Percentiles rank a stretch among this genome's conserved stretches.
Conservation (phyloP, 176 grass and related monocot genomes). For the Cenchrus purpureus region DNA sequence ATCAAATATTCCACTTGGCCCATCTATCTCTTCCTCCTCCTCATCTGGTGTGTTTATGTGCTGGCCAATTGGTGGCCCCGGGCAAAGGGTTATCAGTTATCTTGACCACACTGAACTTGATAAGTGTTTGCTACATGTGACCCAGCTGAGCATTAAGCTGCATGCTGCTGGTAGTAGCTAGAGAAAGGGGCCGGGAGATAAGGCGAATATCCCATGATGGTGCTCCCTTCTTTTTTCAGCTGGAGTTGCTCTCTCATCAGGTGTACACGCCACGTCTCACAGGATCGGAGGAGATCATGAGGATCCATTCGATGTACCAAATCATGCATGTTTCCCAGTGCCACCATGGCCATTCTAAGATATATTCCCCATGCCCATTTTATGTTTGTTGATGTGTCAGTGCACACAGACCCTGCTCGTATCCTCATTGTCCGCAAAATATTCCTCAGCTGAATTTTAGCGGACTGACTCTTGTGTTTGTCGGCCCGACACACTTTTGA, state of each 20-base stretch:
- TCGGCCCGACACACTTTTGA: not conserved
- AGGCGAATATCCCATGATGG: slow-evolving; percentile 28
- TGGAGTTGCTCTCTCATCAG: slow-evolving; percentile 16
- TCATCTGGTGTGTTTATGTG: slow-evolving; percentile 13
- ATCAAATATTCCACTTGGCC: slow-evolving; percentile 30
- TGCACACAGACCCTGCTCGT: not conserved
- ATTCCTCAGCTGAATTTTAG: not conserved
- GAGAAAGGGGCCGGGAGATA: slow-evolving; percentile 10
- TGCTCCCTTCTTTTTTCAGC: slow-evolving; percentile 34
- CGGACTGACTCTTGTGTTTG: not conserved
- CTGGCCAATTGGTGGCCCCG: slow-evolving; percentile 15
- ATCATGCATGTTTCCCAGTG: slow-evolving; percentile 1
- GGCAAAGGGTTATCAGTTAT: slow-evolving; percentile 35
- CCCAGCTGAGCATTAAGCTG: slow-evolving; percentile 39
- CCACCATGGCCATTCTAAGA: slow-evolving; percentile 3
- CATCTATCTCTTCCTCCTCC: slow-evolving; percentile 2
- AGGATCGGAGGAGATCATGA: not conserved
- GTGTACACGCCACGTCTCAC: slow-evolving; percentile 33
- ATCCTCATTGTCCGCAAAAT: not conserved
- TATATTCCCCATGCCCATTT: not conserved
- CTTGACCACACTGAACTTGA: slow-evolving; percentile 9
- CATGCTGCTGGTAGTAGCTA: not conserved
- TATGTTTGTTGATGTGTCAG: slow-evolving; percentile 22
- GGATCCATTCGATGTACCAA: slow-evolving; percentile 25
- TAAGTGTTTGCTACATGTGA: slow-evolving; percentile 26